Base-by-base conservation (phyloP, 1,284 basidiomycete species). In the Puccinia triticina region DNA sequence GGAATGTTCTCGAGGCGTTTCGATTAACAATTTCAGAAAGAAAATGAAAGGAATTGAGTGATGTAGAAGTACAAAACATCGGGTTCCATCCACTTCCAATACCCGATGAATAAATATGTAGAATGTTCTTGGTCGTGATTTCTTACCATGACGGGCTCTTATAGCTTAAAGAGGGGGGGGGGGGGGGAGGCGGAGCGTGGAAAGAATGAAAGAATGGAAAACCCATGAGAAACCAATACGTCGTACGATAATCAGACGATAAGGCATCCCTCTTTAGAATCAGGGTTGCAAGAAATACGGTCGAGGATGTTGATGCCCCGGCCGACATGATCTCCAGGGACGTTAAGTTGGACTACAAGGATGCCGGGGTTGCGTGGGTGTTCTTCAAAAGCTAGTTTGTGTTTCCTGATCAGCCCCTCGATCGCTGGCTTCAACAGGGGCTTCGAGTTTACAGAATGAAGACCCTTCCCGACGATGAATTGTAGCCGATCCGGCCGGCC, bases 401-500 rank as follows among this genome's bases (percentile, higher is more conserved):
- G 91, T 85, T 92, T 93, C 83, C 26, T 57, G 48, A 50, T 50
- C 53, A 98, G 88, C 73, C 93, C 92, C 86, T 93, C 93, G 72
- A 99, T 93, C 3, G 95, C 96, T 29, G 96, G 96, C 86, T 94
- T 96, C 86, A 98, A 91, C 88, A 97, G 97, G 0, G 94, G 92
- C 18, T 91, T 90, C 79, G 93, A 92, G 40, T 91, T 90, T 72
- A 90, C 88, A 37, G 94, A 96, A 87, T 99, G 96, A 29, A 96
- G 88, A 18, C 96, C 96, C 87, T 94, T 93, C 10, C 92, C 91
- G 89, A 83, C 76, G n/a, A 83, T 83, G 40, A 83, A 64, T 21
- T 57, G 55, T n/a, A 64, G 32, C 91, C 81, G 89, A 89, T 67
- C 89, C 88, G 73, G 95, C 90, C n/a, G 94, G 93, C 85, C 34